Percentiles rank a stretch among this genome's conserved stretches.
Evolutionary conservation across 2,329 filamentous ascomycete genomes (phyloP).

Genomic region (Venturia oleaginea): DNA sequence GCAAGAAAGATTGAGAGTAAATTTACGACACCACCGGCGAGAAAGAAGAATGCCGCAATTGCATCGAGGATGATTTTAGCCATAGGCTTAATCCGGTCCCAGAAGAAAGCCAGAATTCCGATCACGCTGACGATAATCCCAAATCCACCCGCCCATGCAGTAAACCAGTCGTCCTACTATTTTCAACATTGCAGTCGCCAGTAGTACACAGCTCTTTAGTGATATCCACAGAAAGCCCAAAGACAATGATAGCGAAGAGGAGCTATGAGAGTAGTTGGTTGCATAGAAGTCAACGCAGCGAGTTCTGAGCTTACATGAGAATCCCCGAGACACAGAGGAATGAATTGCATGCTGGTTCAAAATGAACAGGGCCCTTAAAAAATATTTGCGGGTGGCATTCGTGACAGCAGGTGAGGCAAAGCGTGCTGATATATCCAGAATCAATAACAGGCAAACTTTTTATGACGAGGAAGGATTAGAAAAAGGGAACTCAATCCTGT

Average conservation of each 20-base stretch:
- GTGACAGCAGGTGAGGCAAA: no score
- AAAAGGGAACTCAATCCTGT: neutral
- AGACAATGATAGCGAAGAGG: slow-evolving; percentile 4
- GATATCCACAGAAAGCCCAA: neutral
- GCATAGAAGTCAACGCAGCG: neutral
- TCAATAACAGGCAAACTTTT: neutral
- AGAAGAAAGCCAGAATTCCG: neutral
- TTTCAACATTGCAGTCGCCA: neutral
- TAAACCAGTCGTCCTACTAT: neutral
- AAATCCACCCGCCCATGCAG: neutral
- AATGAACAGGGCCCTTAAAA: neutral
- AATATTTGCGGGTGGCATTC: neutral
- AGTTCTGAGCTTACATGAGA: neutral
- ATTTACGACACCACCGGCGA: slow-evolving; percentile 4
- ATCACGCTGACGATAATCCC: neutral
- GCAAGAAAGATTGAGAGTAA: neutral
- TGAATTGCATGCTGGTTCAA: neutral
- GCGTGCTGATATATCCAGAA: neutral
- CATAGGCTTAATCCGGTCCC: neutral
- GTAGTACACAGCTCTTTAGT: neutral
- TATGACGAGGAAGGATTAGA: neutral
- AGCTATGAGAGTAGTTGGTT: neutral
- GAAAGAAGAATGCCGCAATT: neutral
- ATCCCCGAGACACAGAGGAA: neutral
- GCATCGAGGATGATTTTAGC: neutral